Base-by-base conservation (phyloP, 257 asterid genomes). In the Buddleja alternifolia region DNA sequence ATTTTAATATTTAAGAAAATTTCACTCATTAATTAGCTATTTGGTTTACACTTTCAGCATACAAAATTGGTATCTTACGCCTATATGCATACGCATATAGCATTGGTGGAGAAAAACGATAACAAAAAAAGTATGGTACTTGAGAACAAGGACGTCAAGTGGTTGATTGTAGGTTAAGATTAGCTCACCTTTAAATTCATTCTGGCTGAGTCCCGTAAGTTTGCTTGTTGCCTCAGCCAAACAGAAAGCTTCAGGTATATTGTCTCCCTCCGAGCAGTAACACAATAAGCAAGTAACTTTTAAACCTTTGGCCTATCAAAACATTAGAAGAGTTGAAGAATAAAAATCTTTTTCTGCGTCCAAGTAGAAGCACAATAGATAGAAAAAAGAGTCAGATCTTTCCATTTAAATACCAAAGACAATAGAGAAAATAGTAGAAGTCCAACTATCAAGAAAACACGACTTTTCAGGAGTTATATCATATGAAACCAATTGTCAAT, bases 221-320 rank as follows among this genome's bases (percentile, higher is more conserved):
- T 80, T 87, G 75, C 79, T 73, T 32, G 95, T 75, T 72, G 99
- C 96, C 71, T 84, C 96, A 24, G 97, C 96, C 80, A 93, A 79
- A 67, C 74, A 84, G 74, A 88, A 89, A 74, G 96, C 99, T 70
- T 90, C 97, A 5, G 96, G 89, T 63, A 84, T 87, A 52, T 90
- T 93, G 83, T 93, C 99, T 68, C 99, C 97, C 80, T 93, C 99
- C 50, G 99, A 93, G 82, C 99, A 93, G 83, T 90, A 93, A 78
- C 96, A 90, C 17, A 90, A 71, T 63, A 93, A 73, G 86, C 99
- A 90, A 61, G 97, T 93, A 46, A 85, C 96, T 72, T 90, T 88
- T 72, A 93, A 17, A 64, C 96, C 97, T 82, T 84, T 90, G 51
- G 95, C 97, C 99, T 93, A 70, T 32, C 55, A 71, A 75, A 63